Base-by-base conservation (phyloP, 805 yeast species). In the Ogataea ganodermae region DNA sequence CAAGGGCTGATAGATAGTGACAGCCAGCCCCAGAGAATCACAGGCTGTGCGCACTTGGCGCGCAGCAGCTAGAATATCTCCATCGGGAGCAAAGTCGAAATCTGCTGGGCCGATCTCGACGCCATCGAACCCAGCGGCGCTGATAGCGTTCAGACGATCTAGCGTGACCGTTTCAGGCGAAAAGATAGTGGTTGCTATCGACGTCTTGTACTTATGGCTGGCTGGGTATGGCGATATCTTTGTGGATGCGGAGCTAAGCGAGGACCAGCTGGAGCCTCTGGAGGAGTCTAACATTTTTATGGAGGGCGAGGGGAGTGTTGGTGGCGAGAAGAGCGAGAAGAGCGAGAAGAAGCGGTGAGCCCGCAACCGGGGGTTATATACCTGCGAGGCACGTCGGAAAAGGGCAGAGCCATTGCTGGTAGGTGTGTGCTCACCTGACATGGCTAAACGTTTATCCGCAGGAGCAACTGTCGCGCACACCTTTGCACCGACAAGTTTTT, bases 71-170 rank as follows among this genome's bases (percentile, higher is more conserved):
- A 32, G 7, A 2, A 16, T 16, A 20, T 31, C 24, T 32, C 18
- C 8, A 3, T 16, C 36, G 38, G 31, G 6, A 6, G 24, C 21
- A 27, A 42, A 42, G 13, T 40, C 31, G 32, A 42, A 38, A 12
- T 42, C 45, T 6, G 24, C 10, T 3, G 45, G 45, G 4, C 37
- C 38, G 22, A 42, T 33, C 17, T 42, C 45, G 16, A 42, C 45
- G 20, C 45, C 45, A 20, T 42, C 31, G 20, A 42, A 32, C 2
- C 45, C 45, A 9, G 45, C 45, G 4, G 23, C 45, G 31, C 45
- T 42, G 32, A 42, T 22, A 6, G 38, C 45, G 13, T 16, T n/a
- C 7, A 42, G 31, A 8, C 24, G 33, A 12, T 42, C 45, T 5
- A 23, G 6, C 6, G 35, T 32, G 16, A 32, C 13, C 16, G 33